Base-by-base conservation (phyloP, 495 filamentous ascomycete species). In the Hypomontagnella monticulosa region DNA sequence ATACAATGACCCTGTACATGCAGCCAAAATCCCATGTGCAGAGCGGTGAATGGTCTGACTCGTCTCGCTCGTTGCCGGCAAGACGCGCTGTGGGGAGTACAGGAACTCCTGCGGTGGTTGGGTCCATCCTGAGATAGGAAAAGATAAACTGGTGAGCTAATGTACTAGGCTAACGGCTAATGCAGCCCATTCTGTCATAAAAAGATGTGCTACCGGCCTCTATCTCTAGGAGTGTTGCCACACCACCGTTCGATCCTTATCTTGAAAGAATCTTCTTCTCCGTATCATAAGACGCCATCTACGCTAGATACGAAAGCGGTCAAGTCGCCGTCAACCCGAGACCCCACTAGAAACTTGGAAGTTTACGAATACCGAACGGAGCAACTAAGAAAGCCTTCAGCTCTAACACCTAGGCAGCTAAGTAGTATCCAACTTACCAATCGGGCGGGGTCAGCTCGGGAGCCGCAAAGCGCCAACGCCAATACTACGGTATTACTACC, bases 11-110 rank as follows among this genome's bases (percentile, higher is more conserved):
- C 63, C 54, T 59, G 47, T 42, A 57, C 53, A 23, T 62, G 64
- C 52, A 62, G 32, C 23, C 14, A 23, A 57, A 47, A 47, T 49
- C 59, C 23, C 36, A 30, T 53, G 34, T 23, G 46, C 23, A 16
- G 46, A 44, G 59, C 54, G 58, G 65, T 68, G 66, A 63, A 63
- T 68, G 59, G 59, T 20, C 66, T 68, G 65, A 68, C 64, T 68
- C 48, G 65, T 43, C 23, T 27, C 23, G 23, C 23, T 27, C 23
- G 23, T 27, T 33, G 40, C 20, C 30, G 42, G 38, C 18, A 38
- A 48, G 41, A 62, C 27, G 16, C 44, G 12, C 14, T 43, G 27
- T 62, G 57, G 52, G 46, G 46, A 67, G 34, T 5, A 59, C 7
- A 33, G 36, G n/a, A 32, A 12, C n/a, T 27, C n/a, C 10, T 60